phyloP scores from a whole-genome alignment of 257 asterid genomes.

The Rubia yunnanensis region DNA sequence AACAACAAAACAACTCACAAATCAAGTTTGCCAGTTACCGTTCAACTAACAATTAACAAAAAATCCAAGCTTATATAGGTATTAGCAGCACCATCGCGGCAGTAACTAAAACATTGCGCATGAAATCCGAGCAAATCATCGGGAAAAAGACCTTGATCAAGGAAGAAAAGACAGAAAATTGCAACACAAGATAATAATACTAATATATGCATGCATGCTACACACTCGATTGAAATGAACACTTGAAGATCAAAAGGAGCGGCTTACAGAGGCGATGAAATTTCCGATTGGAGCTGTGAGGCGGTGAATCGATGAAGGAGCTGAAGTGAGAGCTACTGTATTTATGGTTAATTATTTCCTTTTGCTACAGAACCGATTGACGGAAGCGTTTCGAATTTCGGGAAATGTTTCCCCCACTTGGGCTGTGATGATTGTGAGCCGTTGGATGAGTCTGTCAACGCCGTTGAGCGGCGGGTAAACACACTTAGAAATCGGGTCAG shows the following conservation, averaged over 20 bases:
- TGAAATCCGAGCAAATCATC: conserved; percentile 1
- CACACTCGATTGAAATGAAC: background rate
- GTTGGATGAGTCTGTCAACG: conserved; percentile 17
- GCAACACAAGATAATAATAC: background rate
- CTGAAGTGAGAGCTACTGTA: background rate
- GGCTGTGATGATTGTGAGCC: conserved; percentile 14
- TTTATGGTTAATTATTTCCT: background rate
- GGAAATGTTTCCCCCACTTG: conserved; percentile 6
- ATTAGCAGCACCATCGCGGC: background rate
- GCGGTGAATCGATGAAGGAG: conserved; percentile 2
- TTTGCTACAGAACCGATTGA: background rate
- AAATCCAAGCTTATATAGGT: conserved; percentile 1
- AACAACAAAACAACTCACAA: background rate
- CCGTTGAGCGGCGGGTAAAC: conserved; percentile 13
- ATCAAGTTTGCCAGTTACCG: background rate
- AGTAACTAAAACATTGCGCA: background rate
- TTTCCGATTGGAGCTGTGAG: conserved; percentile 16
- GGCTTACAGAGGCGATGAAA: conserved; percentile 10
- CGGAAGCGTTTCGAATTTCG: conserved; percentile 2
- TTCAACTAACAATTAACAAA: background rate
- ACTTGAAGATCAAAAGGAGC: background rate
- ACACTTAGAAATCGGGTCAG: background rate
- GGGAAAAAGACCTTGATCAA: background rate
- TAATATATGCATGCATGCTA: conserved; percentile 10
- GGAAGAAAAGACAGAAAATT: background rate